Conservation (phyloP, 305 asterid genomes). For the Solanum aculeatissimum region DNA sequence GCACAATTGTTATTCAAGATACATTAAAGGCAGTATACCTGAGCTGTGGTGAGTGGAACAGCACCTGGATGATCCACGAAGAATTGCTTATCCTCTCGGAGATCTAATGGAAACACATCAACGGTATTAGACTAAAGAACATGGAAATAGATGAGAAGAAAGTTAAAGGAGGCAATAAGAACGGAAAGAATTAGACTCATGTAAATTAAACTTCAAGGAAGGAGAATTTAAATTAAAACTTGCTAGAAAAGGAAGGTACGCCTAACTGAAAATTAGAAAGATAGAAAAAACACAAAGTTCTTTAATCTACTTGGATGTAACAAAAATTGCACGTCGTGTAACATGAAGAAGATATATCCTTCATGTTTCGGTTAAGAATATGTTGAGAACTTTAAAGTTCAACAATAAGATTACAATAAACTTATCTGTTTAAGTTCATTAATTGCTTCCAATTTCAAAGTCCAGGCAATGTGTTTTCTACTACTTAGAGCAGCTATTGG, state of each 20-base stretch:
- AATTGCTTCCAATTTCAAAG: not conserved
- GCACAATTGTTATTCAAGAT: not conserved
- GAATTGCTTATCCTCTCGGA: slow-evolving; percentile 33
- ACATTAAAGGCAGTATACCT: slow-evolving; percentile 10
- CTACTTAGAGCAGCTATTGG: not conserved
- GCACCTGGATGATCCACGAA: slow-evolving; percentile 29
- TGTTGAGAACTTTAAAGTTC: not conserved
- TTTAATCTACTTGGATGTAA: not conserved
- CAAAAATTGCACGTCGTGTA: not conserved
- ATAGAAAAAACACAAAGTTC: not conserved
- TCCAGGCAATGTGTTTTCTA: not conserved
- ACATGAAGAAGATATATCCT: not conserved
- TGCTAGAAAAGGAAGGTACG: not conserved
- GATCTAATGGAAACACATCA: slow-evolving; percentile 16
- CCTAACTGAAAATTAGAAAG: not conserved
- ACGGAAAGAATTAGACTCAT: not conserved
- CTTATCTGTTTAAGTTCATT: not conserved
- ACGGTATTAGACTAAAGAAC: not conserved
- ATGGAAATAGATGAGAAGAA: not conserved
- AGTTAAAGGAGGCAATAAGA: not conserved
- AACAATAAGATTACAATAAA: not conserved
- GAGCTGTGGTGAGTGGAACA: slow-evolving; percentile 24
- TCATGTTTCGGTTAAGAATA: not conserved
- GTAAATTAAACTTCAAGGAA: not conserved
- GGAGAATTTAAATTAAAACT: not conserved